A percentile compares a stretch with the other conserved stretches of the same genome.
These are phyloP conservation scores for Ottelia alismoides DNA, from an alignment of 106 monocot genomes.

Conservation along the genomic window DNA sequence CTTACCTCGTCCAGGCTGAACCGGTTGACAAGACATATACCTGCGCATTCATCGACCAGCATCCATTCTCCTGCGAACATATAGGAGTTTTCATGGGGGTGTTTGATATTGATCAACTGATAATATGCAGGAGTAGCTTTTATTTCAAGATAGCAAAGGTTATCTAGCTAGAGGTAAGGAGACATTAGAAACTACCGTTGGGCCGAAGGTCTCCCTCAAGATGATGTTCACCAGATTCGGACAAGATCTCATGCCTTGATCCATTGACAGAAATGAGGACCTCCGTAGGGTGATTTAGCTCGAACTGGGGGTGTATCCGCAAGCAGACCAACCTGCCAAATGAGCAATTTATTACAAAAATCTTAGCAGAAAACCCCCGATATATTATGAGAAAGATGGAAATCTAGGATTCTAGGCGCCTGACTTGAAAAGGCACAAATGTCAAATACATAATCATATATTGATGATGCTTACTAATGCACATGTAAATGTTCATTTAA, in stretches of 20 bases:
- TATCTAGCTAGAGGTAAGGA: background rate
- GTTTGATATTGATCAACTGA: too few relatives aligned
- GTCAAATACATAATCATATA: too few relatives aligned
- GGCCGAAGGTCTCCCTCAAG: conserved; percentile 69
- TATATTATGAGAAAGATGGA: too few relatives aligned
- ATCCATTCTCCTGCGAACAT: conserved; percentile 66
- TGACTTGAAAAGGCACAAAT: too few relatives aligned
- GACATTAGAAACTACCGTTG: conserved; percentile 36
- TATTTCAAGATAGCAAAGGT: background rate
- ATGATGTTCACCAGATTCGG: conserved; percentile 47
- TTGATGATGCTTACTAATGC: too few relatives aligned
- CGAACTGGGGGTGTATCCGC: conserved; percentile 78
- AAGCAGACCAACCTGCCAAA: conserved; percentile 75
- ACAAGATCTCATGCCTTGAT: conserved; percentile 41
- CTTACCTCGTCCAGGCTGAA: conserved; percentile 53
- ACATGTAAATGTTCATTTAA: too few relatives aligned
- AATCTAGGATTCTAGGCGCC: too few relatives aligned
- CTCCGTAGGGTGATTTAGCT: conserved; percentile 67
- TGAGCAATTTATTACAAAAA: background rate
- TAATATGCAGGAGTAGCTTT: background rate
- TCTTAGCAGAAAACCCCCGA: too few relatives aligned
- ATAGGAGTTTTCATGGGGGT: too few relatives aligned
- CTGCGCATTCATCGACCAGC: conserved; percentile 74
- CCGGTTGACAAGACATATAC: conserved; percentile 49
- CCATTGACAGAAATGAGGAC: conserved; percentile 77